Percentiles rank a stretch among this genome's conserved stretches.
Conservation (phyloP, 805 yeast species). For the Starmerella geochares region DNA sequence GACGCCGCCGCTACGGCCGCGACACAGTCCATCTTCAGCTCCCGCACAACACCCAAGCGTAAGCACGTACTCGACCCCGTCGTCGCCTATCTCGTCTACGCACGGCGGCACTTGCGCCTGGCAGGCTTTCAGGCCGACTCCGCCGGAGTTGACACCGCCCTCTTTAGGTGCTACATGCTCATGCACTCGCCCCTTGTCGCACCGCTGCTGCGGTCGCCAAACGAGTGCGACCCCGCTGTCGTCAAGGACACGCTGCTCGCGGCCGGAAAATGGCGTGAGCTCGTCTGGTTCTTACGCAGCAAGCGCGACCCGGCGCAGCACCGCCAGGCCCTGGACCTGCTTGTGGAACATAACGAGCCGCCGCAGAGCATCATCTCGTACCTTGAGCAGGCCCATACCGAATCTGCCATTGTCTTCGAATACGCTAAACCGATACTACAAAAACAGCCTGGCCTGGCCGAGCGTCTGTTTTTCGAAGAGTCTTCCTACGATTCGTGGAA, state of each 20-base stretch:
- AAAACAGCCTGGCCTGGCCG: conserved; percentile 34
- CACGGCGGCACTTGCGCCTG: conserved; percentile 21
- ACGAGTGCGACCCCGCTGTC: conserved; percentile 55
- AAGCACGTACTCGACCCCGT: conserved; percentile 16
- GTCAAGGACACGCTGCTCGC: conserved; percentile 46
- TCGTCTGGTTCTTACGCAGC: conserved; percentile 69
- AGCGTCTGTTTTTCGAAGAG: conserved; percentile 51
- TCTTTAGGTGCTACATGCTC: conserved; percentile 64
- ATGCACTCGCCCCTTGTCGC: conserved; percentile 65
- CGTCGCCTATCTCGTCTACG: conserved; percentile 15
- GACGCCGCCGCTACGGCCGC: not conserved
- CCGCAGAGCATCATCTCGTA: conserved; percentile 17
- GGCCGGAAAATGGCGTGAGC: conserved; percentile 48
- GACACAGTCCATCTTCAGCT: conserved; percentile 5
- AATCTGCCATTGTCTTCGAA: conserved; percentile 49
- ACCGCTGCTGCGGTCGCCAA: conserved; percentile 67
- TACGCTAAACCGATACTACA: conserved; percentile 46
- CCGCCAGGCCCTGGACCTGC: conserved; percentile 52
- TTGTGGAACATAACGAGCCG: conserved; percentile 35
- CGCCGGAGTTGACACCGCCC: conserved; percentile 56
- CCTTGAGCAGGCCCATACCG: conserved; percentile 13
- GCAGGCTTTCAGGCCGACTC: conserved; percentile 23
- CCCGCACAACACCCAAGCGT: not conserved
- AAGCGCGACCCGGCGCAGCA: conserved; percentile 39
- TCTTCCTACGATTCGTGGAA: conserved; percentile 20